Evolutionary conservation across 1,139 yeast species (phyloP).

Genomic region (Yamadazyma kanchanaburiensis): DNA sequence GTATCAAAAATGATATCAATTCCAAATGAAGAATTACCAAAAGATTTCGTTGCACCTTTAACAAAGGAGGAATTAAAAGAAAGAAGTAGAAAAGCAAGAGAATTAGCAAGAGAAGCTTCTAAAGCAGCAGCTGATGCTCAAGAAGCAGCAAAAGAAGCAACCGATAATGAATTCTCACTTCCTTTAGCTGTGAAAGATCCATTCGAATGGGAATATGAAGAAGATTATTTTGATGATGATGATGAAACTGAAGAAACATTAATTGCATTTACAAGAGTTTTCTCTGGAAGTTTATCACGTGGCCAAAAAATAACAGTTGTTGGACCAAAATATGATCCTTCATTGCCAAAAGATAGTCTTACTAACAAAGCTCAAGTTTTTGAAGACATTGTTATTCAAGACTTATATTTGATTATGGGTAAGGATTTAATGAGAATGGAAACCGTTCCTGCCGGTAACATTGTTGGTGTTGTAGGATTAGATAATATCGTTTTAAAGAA

Average conservation of each 20-base stretch:
- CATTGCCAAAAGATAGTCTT: conserved; percentile 49
- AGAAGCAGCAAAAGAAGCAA: conserved; percentile 22
- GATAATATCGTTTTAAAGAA: conserved; percentile 80
- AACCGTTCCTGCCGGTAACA: conserved; percentile 90
- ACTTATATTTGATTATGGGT: conserved; percentile 86
- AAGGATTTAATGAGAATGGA: conserved; percentile 76
- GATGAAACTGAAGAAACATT: conserved; percentile 54
- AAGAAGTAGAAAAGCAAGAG: conserved; percentile 66
- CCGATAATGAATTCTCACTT: conserved; percentile 29
- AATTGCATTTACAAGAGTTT: conserved; percentile 86
- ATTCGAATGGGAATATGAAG: conserved; percentile 48
- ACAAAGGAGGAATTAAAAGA: conserved; percentile 63
- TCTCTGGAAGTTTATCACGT: conserved; percentile 72
- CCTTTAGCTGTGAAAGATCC: conserved; percentile 27
- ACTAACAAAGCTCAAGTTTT: conserved; percentile 44
- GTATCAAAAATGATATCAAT: conserved; percentile 88
- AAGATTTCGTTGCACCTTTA: conserved; percentile 32
- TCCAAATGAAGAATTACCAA: conserved; percentile 77
- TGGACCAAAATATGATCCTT: conserved; percentile 86
- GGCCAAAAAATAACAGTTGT: conserved; percentile 75
- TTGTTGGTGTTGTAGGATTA: conserved; percentile 91
- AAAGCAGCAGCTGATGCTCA: conserved; percentile 46
- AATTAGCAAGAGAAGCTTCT: conserved; percentile 65
- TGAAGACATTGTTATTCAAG: conserved; percentile 49
- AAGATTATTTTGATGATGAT: conserved; percentile 40